A percentile compares a stretch with the other conserved stretches of the same genome.
Evolutionary conservation across 805 yeast species (phyloP).

Genomic region (Monosporozyma aerobia): DNA sequence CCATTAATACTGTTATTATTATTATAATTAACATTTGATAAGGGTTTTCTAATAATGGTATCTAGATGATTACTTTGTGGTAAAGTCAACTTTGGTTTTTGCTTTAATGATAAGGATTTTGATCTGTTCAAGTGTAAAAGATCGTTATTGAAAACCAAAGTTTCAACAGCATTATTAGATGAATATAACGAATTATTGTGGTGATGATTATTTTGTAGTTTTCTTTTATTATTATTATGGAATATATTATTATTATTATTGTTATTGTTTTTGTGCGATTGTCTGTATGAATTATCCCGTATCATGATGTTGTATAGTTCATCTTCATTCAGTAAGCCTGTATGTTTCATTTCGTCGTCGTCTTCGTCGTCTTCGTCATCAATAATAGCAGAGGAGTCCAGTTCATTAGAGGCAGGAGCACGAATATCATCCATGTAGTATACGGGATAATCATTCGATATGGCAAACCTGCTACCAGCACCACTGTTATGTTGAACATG

Average conservation of each 20-base stretch:
- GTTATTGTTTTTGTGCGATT: too few species aligned
- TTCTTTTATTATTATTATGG: background rate
- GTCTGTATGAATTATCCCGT: background rate
- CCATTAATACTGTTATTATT: background rate
- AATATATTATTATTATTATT: background rate
- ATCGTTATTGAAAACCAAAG: conserved; percentile 8
- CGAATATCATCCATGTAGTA: background rate
- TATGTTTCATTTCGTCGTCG: conserved; percentile 6
- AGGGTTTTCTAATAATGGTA: conserved; percentile 5
- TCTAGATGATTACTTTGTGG: background rate
- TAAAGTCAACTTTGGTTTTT: conserved; percentile 3
- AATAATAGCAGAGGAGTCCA: background rate
- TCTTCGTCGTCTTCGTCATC: conserved; percentile 10
- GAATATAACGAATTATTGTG: background rate
- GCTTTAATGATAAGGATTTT: conserved; percentile 7
- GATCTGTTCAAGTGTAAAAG: conserved; percentile 7
- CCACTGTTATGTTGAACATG: background rate
- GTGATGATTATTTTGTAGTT: background rate
- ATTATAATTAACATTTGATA: conserved; percentile 6
- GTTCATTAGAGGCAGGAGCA: background rate
- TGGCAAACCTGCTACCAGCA: background rate
- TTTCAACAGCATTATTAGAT: background rate
- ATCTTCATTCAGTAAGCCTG: conserved; percentile 13
- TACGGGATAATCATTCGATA: background rate
- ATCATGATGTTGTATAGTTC: conserved; percentile 11